Base-by-base conservation (phyloP, 2,329 filamentous ascomycete genomes). In the Scedosporium minutisporum region DNA sequence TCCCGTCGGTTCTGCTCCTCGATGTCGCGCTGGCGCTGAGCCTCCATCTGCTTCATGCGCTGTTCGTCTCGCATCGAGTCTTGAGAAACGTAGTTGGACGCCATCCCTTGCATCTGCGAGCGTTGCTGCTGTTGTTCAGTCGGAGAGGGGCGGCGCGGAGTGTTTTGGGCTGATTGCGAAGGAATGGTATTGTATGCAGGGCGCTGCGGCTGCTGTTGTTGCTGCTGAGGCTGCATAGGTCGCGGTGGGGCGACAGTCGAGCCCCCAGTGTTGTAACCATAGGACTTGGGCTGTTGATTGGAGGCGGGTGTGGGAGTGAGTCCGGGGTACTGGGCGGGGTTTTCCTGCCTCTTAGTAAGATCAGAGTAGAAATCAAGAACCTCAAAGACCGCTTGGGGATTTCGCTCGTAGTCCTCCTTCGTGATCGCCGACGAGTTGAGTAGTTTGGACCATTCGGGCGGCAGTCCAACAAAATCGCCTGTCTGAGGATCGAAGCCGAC, bases 351-450 rank as follows among this genome's bases (percentile, higher is more conserved):
- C 77, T 91, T 91, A 66, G 88, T 88, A 58, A 93, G 88, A 73
- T 92, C 89, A 1, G 89, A 91, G 76, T 93, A 93, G 76, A 93
- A 93, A 72, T 93, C 88, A 18, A 93, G 78, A 55, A 91, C 90
- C 72, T 93, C 90, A 62, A 91, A 87, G 27, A 86, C 89, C 64
- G 86, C 91, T 78, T 93, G 89, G 4, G 95, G 95, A 71, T 99
- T 97, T 71, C 95, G 93, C 76, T 96, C 91, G 76, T 97, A 97
- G 73, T 99, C 95, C 71, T 99, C 95, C 76, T 97, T 96, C 64
- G 95, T 97, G 71, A 99, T 95, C 64, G 95, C 95, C 2, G 95
- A 97, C 7, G 92, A 93, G 71, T 95, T 97, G 67, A 99, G 82
- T 60, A 99, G 82, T 75, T 96, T 96, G 71, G 96, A 95, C 95